phyloP scores from a whole-genome alignment of 73 alveolate genomes.

The Paramecium sonneborni region DNA sequence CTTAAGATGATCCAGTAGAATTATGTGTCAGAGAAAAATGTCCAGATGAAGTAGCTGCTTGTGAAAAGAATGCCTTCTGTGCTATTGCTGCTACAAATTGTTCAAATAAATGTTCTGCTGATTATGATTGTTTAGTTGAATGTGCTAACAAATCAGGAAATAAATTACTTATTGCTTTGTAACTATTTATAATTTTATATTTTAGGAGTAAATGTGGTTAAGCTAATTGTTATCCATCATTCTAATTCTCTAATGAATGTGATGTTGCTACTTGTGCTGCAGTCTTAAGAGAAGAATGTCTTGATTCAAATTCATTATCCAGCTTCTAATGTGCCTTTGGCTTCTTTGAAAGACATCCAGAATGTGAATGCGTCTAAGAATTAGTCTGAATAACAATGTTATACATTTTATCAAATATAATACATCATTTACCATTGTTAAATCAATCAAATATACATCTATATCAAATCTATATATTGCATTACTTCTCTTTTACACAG shows the following conservation, averaged over 20 bases:
- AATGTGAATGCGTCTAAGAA: slow-evolving; percentile 47
- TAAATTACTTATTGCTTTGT: neutral
- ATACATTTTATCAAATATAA: neutral
- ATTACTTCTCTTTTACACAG: neutral
- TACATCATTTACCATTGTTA: neutral
- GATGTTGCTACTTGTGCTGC: slow-evolving; percentile 25
- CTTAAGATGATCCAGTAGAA: slow-evolving; percentile 31
- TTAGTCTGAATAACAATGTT: neutral
- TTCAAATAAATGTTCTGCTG: neutral
- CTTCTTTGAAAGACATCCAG: slow-evolving; percentile 38
- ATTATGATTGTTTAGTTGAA: neutral
- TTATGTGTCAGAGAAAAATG: slow-evolving; percentile 51
- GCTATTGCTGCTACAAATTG: slow-evolving; percentile 28
- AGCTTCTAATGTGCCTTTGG: neutral
- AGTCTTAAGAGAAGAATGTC: neutral
- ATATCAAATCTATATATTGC: neutral
- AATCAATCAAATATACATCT: neutral
- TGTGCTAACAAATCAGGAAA: slow-evolving; percentile 46
- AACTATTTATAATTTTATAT: neutral
- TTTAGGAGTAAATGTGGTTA: slow-evolving; percentile 3
- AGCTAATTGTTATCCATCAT: slow-evolving; percentile 9
- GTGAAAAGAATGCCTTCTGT: slow-evolving; percentile 55
- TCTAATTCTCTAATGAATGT: neutral
- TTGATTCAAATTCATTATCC: neutral
- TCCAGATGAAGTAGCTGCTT: slow-evolving; percentile 50